Evolutionary conservation across 2,329 filamentous ascomycete species (phyloP), one percentile per base, ranked within the genome.

Genomic region (Sphaerulina musiva): DNA sequence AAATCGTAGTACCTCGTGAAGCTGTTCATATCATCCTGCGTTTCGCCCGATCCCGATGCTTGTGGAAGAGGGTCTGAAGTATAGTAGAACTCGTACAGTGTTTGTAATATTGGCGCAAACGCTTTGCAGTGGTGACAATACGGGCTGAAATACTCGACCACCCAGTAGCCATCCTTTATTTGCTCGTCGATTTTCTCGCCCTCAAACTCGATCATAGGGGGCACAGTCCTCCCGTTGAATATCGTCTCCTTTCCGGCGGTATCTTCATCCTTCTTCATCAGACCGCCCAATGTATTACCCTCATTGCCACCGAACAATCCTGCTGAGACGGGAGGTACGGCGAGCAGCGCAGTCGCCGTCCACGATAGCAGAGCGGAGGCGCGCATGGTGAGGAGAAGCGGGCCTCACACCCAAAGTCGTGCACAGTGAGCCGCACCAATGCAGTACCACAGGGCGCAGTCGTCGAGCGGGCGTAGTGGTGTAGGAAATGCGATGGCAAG

Each of bases 51-150:
- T 8, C 74, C 72, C 20, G 78, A 71, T 46, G 76, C 72, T 48
- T 76, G 71, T 57, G 77, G 72, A 47, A 85, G 74, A 12, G 86
- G 85, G 64, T 89, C 85, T 38, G 89, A 93, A 38, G 91, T 96
- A 74, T 89, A 84, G 75, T 96, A 98, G 72, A 85, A 96, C 74
- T 98, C 93, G 77, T 97, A 95, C 11, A 92, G 72, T 4, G 91
- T 96, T 73, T 97, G 90, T 78, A 83, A 96, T 48, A 82, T 85
- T 6, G 93, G 93, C 49, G 88, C 89, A 66, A 89, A 87, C 47
- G 80, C 76, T 69, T 80, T 79, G 74, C 91, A 96, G 71, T 95
- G 89, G 45, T 78, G 79, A 71, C 76, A 79, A 58, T 72, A 71
- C 10, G 76, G 76, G 48, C 75, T 78, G 65, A 71, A 78, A 69